These are phyloP conservation scores for Aschersonia sp. DNA, from an alignment of 2,329 filamentous ascomycete genomes.

Conservation along the genomic window DNA sequence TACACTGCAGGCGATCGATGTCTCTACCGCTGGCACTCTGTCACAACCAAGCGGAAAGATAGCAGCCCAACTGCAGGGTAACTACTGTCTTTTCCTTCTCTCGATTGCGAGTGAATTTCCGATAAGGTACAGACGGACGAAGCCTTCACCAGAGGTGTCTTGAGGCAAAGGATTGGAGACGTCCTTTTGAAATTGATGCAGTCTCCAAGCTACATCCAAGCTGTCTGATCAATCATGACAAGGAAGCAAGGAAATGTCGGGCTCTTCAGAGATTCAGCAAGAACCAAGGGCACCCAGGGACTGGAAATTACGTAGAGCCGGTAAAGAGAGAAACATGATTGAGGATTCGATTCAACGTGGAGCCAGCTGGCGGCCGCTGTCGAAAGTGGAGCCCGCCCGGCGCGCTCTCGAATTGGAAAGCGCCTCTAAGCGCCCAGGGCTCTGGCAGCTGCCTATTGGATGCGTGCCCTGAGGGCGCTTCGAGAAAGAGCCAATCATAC, in stretches of 20 bases:
- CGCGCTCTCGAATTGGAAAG: constrained; percentile 16
- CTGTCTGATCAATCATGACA: too few species aligned
- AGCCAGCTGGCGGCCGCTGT: constrained; percentile 10
- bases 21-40: background rate
- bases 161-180: too few species aligned
- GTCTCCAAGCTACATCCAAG: too few species aligned
- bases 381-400: constrained; percentile 11
- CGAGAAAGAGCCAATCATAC: background rate
- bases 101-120: too few species aligned
- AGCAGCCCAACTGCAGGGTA: background rate
- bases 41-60: background rate
- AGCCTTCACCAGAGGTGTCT: too few species aligned
- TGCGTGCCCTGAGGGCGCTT: constrained; percentile 9
- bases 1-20: constrained; percentile 6
- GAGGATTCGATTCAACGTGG: background rate
- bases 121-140: too few species aligned
- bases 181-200: too few species aligned
- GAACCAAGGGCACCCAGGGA: too few species aligned
- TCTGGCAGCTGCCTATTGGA: constrained; percentile 21
- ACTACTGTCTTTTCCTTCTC: too few species aligned
- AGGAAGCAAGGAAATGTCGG: too few species aligned
- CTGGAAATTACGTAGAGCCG: background rate
- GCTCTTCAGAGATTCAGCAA: too few species aligned
- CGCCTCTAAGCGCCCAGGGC: constrained; percentile 18
- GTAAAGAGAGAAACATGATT: background rate